Evolutionary conservation across 1,139 yeast species (phyloP).

Genomic region (Candida glucosophila): DNA sequence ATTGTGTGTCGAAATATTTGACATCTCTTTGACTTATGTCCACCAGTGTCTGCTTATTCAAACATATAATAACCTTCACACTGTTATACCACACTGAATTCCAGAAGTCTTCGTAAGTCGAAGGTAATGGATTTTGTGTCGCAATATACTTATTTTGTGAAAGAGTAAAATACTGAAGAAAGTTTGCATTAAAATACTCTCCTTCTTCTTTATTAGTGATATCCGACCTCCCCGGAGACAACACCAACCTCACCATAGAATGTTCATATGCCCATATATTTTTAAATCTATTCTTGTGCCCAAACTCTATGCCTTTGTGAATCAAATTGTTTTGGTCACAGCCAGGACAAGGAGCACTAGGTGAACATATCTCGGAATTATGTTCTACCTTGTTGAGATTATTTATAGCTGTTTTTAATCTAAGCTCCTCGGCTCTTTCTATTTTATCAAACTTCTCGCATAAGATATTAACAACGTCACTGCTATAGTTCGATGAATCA

Average conservation of each 20-base stretch:
- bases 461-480: constrained; percentile 25
- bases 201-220: constrained; percentile 4
- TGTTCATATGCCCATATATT: constrained; percentile 43
- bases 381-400: constrained; percentile 6
- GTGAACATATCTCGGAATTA: constrained; percentile 31
- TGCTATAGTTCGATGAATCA: constrained; percentile 8
- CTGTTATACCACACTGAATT: constrained; percentile 41
- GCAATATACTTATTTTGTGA: constrained; percentile 28
- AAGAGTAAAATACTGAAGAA: constrained; percentile 16
- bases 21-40: no score
- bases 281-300: constrained; percentile 36
- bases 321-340: constrained; percentile 40
- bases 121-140: constrained; percentile 34
- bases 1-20: constrained; percentile 15
- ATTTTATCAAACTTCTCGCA: constrained; percentile 35
- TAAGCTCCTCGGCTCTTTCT: constrained; percentile 40
- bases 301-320: constrained; percentile 45
- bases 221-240: constrained; percentile 3
- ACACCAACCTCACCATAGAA: constrained; percentile 28
- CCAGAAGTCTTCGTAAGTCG: constrained; percentile 39
- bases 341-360: constrained; percentile 33
- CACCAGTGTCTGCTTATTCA: constrained; percentile 32
- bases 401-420: constrained; percentile 30
- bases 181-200: constrained; percentile 35
- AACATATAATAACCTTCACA: constrained; percentile 58